Evolutionary conservation across 2,329 filamentous ascomycete genomes (phyloP).

Genomic region (Curvularia verruculosa): DNA sequence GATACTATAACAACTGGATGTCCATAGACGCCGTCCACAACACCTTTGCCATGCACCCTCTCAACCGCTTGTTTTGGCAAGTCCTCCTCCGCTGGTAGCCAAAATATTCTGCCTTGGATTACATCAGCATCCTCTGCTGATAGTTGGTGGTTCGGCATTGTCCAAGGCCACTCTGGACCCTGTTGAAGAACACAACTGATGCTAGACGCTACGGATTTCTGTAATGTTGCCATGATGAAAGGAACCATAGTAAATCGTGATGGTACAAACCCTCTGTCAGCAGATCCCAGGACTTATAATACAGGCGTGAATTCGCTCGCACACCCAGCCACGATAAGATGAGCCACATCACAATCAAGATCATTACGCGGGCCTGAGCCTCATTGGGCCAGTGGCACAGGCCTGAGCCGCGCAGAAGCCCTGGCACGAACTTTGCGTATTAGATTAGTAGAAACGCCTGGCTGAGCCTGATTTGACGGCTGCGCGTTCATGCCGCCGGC

Average conservation of each 20-base stretch:
- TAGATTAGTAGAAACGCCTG: not conserved
- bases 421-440: not conserved
- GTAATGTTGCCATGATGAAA: constrained; percentile 1
- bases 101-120: constrained; percentile 39
- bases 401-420: not conserved
- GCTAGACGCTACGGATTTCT: not conserved
- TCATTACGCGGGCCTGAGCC: constrained; percentile 3
- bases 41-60: constrained; percentile 40
- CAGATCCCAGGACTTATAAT: constrained; percentile 2
- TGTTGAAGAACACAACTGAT: constrained; percentile 10
- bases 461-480: not conserved
- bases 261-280: not conserved
- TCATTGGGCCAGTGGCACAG: not conserved
- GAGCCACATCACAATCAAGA: not conserved
- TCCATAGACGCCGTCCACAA: constrained; percentile 42
- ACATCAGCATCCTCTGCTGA: constrained; percentile 22
- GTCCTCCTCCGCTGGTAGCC: constrained; percentile 40
- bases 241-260: not conserved
- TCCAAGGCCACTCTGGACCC: constrained; percentile 4
- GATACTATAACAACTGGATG: constrained; percentile 45
- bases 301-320: not conserved
- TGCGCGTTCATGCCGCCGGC: not conserved
- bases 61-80: constrained; percentile 35
- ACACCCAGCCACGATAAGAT: not conserved
- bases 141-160: constrained; percentile 23